These are phyloP conservation scores for Gastrolobium bilobum DNA, from an alignment of 306 rosid species.

Conservation along the genomic window DNA sequence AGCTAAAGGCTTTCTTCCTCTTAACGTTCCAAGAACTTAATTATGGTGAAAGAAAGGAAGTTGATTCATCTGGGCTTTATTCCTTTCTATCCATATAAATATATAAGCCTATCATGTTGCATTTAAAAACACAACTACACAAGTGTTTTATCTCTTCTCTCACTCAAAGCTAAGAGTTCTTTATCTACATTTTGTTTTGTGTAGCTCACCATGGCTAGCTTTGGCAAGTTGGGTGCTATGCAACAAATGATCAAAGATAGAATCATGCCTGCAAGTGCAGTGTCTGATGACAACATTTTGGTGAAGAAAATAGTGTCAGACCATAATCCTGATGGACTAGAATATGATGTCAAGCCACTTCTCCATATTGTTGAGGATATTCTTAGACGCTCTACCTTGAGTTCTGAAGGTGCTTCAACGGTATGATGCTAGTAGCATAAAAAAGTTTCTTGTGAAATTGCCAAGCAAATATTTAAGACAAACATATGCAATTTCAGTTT, in stretches of 20 bases:
- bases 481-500: background rate
- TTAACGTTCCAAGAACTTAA: conserved; percentile 39
- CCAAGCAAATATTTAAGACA: background rate
- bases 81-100: conserved; percentile 53
- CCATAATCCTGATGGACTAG: conserved; percentile 61
- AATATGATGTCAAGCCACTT: conserved; percentile 61
- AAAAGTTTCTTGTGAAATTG: background rate
- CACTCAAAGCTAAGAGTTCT: conserved; percentile 27
- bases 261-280: conserved; percentile 37
- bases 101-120: conserved; percentile 40
- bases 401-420: conserved; percentile 44
- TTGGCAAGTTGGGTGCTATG: conserved; percentile 51
- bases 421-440: conserved; percentile 36
- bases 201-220: conserved; percentile 46
- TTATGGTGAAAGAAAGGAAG: conserved; percentile 63
- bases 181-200: conserved; percentile 18
- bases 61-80: conserved; percentile 59
- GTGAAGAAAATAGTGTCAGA: conserved; percentile 60
- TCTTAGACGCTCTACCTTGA: conserved; percentile 51
- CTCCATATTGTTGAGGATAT: conserved; percentile 68
- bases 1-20: conserved; percentile 45
- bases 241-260: conserved; percentile 57
- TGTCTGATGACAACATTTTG: conserved; percentile 59
- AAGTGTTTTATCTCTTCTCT: conserved; percentile 14
- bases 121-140: conserved; percentile 36